Evolutionary conservation across 2,329 filamentous ascomycete genomes (phyloP), one percentile per base, ranked within the genome.

Genomic region (Xylariaceae sp.): DNA sequence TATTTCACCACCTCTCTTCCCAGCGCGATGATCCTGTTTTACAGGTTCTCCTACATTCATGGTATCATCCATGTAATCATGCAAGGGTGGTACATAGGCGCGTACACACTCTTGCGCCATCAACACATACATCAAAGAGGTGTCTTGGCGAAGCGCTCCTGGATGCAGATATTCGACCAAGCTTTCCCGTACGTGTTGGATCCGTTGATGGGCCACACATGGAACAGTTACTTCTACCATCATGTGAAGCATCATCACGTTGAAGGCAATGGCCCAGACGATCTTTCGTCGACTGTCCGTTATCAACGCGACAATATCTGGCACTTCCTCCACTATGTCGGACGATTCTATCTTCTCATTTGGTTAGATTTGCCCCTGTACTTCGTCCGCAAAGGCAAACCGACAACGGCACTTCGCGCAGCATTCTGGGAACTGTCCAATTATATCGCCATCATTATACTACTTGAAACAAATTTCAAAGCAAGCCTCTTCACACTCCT

Each of bases 171-270:
- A 30, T 67, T 91, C 51, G 88, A 92, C 61, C 63, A 68, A 6
- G 45, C 76, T 1, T 91, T 90, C 58, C 88, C 88, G 0, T 92
- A 90, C 63, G 66, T 91, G 38, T 72, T 82, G 11, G 86, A 90
- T 58, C 87, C 87, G 0, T 68, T 92, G 49, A 86, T 90, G 80
- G 88, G 88, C 11, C 88, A 92, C 62, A 90, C 87, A 0, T 90
- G 87, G 86, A 89, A 92, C 69, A 85, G 84, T 2, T 92, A 92
- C 70, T 92, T 80, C 65, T 91, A 90, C 63, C 88, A 92, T 63
- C 88, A 92, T 61, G 86, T 91, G 63, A 92, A 92, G 72, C 87
- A 90, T 62, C 88, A 92, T 63, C 88, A 92, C 57, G 83, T 91
- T 48, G 88, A 91, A 68, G 85, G 82, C 54, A 92, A 92, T 60